Conservation (phyloP, 2,329 filamentous ascomycete species). For the Coniochaeta ligniaria region DNA sequence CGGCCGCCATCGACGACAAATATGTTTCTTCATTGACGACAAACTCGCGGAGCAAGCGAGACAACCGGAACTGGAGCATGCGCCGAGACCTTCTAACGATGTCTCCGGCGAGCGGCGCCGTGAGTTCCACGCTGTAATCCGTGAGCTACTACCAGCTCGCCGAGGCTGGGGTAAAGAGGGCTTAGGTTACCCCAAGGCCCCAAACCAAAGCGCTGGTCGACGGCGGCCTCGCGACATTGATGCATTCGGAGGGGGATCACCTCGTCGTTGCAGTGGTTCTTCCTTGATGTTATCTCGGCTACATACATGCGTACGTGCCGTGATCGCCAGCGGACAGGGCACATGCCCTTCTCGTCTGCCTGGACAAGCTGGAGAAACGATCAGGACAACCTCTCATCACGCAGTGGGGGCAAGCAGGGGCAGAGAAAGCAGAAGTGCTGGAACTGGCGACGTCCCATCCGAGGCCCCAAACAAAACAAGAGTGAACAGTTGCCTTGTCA, state of each 20-base stretch:
- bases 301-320: neutral
- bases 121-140: neutral
- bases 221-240: neutral
- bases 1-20: neutral
- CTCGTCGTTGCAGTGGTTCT: neutral
- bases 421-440: neutral
- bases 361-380: neutral
- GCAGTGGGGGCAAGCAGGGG: neutral
- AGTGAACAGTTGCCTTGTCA: neutral
- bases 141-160: neutral
- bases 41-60: neutral
- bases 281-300: neutral
- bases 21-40: neutral
- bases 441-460: neutral
- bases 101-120: neutral
- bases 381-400: neutral
- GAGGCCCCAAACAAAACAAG: neutral
- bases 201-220: neutral
- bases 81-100: neutral
- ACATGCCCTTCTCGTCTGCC: neutral
- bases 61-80: neutral
- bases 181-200: neutral
- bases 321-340: neutral
- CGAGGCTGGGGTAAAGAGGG: neutral
- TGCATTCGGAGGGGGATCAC: neutral